Evolutionary conservation across 2,329 filamentous ascomycete species (phyloP), one percentile per base, ranked within the genome.

Genomic region (Aaosphaeria arxii): DNA sequence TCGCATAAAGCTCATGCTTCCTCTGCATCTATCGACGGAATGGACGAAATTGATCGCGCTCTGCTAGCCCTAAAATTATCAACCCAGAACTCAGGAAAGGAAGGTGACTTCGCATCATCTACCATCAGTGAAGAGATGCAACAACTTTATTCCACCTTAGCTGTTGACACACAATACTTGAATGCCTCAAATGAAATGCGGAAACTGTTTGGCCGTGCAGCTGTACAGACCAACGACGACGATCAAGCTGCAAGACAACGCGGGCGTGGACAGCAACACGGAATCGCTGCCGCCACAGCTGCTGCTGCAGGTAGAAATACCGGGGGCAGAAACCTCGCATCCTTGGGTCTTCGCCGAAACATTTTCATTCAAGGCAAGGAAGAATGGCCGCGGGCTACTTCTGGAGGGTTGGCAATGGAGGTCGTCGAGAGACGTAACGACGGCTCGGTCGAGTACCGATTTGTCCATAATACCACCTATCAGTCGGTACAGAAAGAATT

Each of bases 181-280:
- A 91, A 92, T 64, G 89, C 89, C 6, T 78, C 86, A 33, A 95
- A 96, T 62, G 94, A 99, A 74, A 96, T 99, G 90, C 86, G 84
- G 48, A 82, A 79, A 54, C 73, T 89, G 0, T 89, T 89, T 65
- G 86, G 86, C 4, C 80, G 79, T 52, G 79, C 83, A 29, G 84
- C 84, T 24, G 61, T 86, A 7, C 82, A 86, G 57, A 75, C 72
- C 30, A 67, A 72, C 39, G 76, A 81, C 44, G 79, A 84, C 40
- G 77, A 79, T 17, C 70, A 79, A 11, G 24, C 41, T 42, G 73
- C 73, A 30, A 72, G 79, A 48, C 73, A 76, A 73, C 55, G 82
- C 77, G 47, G 81, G 74, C 62, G 87, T 79, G 67, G 81, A 7
- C 61, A 69, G 7, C 76, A 77, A 48, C 74, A 82, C 6, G 84